These are phyloP conservation scores for Nigrospora sphaerica DNA, from an alignment of 2,329 filamentous ascomycete genomes.

Conservation along the genomic window DNA sequence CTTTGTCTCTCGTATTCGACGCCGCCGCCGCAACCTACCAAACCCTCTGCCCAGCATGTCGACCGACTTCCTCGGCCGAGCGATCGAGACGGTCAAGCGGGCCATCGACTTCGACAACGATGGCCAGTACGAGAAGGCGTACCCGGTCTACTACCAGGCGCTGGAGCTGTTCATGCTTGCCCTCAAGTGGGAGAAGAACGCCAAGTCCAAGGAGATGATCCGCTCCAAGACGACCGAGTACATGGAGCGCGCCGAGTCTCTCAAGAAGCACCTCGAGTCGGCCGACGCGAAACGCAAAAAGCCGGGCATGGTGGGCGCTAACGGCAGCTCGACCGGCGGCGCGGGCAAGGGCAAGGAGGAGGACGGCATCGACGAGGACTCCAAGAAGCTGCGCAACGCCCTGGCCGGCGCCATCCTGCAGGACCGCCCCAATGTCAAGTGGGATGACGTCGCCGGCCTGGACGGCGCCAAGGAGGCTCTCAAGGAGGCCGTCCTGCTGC, in stretches of 20 bases:
- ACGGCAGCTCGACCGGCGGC: slow-evolving; percentile 58
- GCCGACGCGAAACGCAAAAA: slow-evolving; percentile 65
- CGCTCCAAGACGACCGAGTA: slow-evolving; percentile 91
- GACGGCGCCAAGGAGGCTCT: slow-evolving; percentile 93
- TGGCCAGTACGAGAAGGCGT: slow-evolving; percentile 94
- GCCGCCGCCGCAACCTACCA: no score
- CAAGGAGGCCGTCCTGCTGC: slow-evolving; percentile 94
- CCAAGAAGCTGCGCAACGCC: slow-evolving; percentile 89
- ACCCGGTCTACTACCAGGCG: slow-evolving; percentile 90
- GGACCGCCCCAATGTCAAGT: slow-evolving; percentile 92
- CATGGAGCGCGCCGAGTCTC: slow-evolving; percentile 97
- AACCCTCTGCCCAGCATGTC: slow-evolving; percentile 58
- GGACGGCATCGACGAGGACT: slow-evolving; percentile 66
- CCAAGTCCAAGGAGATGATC: slow-evolving; percentile 95
- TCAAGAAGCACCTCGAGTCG: slow-evolving; percentile 82
- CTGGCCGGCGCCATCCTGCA: slow-evolving; percentile 87
- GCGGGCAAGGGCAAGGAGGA: slow-evolving; percentile 52
- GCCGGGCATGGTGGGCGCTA: slow-evolving; percentile 63
- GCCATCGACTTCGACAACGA: slow-evolving; percentile 95
- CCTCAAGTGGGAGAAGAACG: slow-evolving; percentile 99
- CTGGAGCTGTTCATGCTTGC: slow-evolving; percentile 98
- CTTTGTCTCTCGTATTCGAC: background rate
- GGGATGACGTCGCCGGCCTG: slow-evolving; percentile 95
- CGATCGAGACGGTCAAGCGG: slow-evolving; percentile 94
- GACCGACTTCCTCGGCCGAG: slow-evolving; percentile 92